Percentiles rank a stretch among this genome's conserved stretches.
phyloP scores from a whole-genome alignment of 2,329 filamentous ascomycete genomes.

The Cladosporium halotolerans region DNA sequence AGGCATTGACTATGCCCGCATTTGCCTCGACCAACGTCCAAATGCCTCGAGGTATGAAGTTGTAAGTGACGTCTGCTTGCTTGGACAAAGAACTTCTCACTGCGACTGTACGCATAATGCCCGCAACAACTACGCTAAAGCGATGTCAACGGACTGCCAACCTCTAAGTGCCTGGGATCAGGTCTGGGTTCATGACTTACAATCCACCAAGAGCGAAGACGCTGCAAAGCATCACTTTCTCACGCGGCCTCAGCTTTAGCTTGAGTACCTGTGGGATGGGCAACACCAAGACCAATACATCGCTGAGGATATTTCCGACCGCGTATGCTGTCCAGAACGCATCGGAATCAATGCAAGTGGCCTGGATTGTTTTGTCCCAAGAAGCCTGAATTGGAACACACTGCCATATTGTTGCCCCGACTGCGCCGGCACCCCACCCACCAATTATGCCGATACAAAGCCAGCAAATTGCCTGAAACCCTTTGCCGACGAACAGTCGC shows the following conservation, averaged over 20 bases:
- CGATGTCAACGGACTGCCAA: too few species aligned
- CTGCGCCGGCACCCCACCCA: constrained; percentile 24
- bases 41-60: constrained; percentile 17
- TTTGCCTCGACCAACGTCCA: constrained; percentile 27
- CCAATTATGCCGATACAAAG: constrained; percentile 24
- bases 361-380: constrained; percentile 28
- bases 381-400: constrained; percentile 28
- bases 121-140: constrained; percentile 17
- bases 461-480: constrained; percentile 25
- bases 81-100: constrained; percentile 13
- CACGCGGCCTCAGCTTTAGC: constrained; percentile 18
- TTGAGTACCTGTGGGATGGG: constrained; percentile 24
- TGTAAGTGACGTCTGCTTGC: constrained; percentile 17
- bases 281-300: constrained; percentile 23
- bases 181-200: constrained; percentile 6
- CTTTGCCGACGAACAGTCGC: constrained; percentile 25
- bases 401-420: constrained; percentile 29
- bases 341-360: constrained; percentile 26
- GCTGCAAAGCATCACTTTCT: constrained; percentile 22
- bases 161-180: too few species aligned
- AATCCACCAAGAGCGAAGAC: constrained; percentile 26
- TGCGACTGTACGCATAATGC: constrained; percentile 20
- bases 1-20: constrained; percentile 24
- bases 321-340: constrained; percentile 22
- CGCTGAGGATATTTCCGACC: constrained; percentile 23